Percentiles rank a stretch among this genome's conserved stretches.
These are phyloP conservation scores for Vigna trinervia DNA, from an alignment of 306 rosid genomes.

Conservation along the genomic window DNA sequence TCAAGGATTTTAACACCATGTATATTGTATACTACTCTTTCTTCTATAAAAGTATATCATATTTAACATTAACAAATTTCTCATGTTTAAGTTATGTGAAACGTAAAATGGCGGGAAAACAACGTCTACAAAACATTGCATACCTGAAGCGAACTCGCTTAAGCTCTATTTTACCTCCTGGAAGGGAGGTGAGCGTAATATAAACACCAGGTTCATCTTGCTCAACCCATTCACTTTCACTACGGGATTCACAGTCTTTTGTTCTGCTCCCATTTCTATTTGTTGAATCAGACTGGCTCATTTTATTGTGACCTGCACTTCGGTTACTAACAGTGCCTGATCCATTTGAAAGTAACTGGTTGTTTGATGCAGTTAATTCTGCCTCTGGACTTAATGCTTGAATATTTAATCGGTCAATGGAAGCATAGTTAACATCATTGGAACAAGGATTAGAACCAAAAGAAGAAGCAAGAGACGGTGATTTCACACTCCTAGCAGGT, in stretches of 20 bases:
- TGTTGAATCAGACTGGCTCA: conserved; percentile 66
- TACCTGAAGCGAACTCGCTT: conserved; percentile 99
- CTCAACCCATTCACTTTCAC: conserved; percentile 95
- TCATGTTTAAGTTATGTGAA: neutral
- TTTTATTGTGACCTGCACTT: conserved; percentile 68
- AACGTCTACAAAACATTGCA: conserved; percentile 17
- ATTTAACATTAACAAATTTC: neutral
- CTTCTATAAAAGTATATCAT: neutral
- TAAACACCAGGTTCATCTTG: conserved; percentile 98
- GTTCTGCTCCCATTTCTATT: conserved; percentile 80
- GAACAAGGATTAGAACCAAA: conserved; percentile 66
- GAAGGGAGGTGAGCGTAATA: conserved; percentile 89
- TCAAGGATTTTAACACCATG: neutral
- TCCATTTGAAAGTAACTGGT: conserved; percentile 74
- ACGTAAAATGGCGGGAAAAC: conserved; percentile 1
- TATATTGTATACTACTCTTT: conserved; percentile 21
- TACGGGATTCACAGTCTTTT: conserved; percentile 77
- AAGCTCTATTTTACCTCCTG: conserved; percentile 89
- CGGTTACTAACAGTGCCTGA: conserved; percentile 64
- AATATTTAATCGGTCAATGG: conserved; percentile 66
- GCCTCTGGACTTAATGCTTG: conserved; percentile 68
- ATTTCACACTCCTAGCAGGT: conserved; percentile 75
- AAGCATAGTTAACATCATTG: conserved; percentile 64
- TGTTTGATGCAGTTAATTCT: conserved; percentile 72
- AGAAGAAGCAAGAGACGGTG: conserved; percentile 78